Conservation (phyloP, 2,329 filamentous ascomycete species). For the Colletotrichum noveboracense region DNA sequence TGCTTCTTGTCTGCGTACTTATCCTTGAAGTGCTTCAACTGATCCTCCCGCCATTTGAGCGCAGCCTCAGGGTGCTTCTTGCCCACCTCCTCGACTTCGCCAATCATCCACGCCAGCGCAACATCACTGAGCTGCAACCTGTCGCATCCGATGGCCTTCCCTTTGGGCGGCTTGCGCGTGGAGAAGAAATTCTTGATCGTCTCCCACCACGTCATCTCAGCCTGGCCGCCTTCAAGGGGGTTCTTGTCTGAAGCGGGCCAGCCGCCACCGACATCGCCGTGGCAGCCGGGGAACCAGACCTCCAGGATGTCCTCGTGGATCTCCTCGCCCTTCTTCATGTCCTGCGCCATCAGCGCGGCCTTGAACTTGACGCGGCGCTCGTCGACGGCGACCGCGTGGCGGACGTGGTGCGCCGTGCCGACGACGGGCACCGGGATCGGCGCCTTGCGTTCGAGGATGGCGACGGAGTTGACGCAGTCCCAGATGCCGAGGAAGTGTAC, state of each 20-base stretch:
- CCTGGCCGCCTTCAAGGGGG: slow-evolving; percentile 26
- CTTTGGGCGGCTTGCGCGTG: slow-evolving; percentile 33
- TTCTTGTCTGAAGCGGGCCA: slow-evolving; percentile 42
- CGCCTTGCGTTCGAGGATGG: slow-evolving; percentile 42
- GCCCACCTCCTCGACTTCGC: slow-evolving; percentile 47
- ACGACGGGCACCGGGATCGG: slow-evolving; percentile 41
- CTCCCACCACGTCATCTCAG: slow-evolving; percentile 30
- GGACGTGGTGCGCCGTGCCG: slow-evolving; percentile 49
- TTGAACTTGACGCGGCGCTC: slow-evolving; percentile 62
- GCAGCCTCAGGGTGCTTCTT: slow-evolving; percentile 31
- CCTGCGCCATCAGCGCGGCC: slow-evolving; percentile 50
- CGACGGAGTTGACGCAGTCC: slow-evolving; percentile 59
- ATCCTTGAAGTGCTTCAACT: slow-evolving; percentile 32
- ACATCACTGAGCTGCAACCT: slow-evolving; percentile 53
- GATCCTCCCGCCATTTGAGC: slow-evolving; percentile 39
- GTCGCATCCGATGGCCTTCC: slow-evolving; percentile 34
- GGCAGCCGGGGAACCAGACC: slow-evolving; percentile 61
- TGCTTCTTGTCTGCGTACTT: slow-evolving; percentile 30
- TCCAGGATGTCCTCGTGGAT: slow-evolving; percentile 48
- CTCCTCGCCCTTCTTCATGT: slow-evolving; percentile 32
- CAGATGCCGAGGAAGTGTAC: slow-evolving; percentile 62
- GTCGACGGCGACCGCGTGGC: slow-evolving; percentile 59
- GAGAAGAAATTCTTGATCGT: slow-evolving; percentile 40
- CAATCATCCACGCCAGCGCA: slow-evolving; percentile 58
- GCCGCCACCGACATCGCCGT: slow-evolving; percentile 59